Conservation (phyloP, 208 protist genomes). For the Crithidia expoeki region DNA sequence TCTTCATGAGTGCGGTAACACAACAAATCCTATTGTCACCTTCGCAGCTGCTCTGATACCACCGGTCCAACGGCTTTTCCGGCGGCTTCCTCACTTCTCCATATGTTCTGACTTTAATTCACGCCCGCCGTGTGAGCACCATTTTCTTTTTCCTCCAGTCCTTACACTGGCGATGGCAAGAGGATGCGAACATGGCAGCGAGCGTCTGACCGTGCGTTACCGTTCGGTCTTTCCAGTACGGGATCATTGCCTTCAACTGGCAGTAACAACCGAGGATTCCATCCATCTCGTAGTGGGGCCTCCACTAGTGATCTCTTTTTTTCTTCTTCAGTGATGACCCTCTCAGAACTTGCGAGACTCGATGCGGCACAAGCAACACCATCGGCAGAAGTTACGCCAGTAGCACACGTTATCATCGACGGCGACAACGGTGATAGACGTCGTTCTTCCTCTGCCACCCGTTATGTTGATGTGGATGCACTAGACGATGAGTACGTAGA, state of each 20-base stretch:
- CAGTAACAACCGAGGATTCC: neutral
- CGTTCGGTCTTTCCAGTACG: neutral
- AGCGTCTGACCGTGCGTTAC: neutral
- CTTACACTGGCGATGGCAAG: neutral
- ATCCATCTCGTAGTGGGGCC: too few relatives aligned
- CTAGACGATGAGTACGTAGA: neutral
- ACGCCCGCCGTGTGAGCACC: neutral
- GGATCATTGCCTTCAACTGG: neutral
- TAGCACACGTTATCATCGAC: neutral
- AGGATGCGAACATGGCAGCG: conserved; percentile 1
- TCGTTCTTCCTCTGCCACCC: neutral
- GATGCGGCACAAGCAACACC: too few relatives aligned
- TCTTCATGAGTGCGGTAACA: too few relatives aligned
- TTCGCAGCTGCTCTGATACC: too few relatives aligned
- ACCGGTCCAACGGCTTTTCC: too few relatives aligned
- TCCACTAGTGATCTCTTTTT: neutral
- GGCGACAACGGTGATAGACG: neutral
- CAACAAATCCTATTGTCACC: too few relatives aligned
- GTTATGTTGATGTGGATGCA: conserved; percentile 5
- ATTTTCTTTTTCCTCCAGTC: neutral
- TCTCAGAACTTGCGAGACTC: neutral
- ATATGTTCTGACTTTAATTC: neutral
- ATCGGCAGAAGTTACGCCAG: neutral
- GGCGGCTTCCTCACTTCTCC: neutral
- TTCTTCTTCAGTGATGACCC: neutral